These are phyloP conservation scores for Suhomyces coccinellae DNA, from an alignment of 1,139 yeast genomes.

Conservation along the genomic window DNA sequence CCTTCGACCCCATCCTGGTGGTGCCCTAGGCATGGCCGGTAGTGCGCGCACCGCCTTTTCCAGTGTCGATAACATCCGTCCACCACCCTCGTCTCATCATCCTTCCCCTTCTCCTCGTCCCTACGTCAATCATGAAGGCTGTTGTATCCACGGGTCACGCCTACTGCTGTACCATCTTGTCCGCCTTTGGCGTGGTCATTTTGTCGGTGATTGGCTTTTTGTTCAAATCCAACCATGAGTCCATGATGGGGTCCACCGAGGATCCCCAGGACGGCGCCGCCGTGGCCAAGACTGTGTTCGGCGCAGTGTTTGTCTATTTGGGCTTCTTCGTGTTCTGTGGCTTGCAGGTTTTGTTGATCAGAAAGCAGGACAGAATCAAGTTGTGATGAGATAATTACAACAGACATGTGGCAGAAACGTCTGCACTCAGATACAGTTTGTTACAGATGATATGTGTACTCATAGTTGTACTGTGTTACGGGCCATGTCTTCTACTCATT, in stretches of 20 bases:
- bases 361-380: constrained; percentile 59
- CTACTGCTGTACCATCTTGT: constrained; percentile 90
- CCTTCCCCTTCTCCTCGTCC: background rate
- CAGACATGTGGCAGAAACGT: background rate
- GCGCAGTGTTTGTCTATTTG: constrained; percentile 84
- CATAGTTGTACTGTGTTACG: no score
- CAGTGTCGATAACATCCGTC: background rate
- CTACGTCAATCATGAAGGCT: constrained; percentile 23
- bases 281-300: constrained; percentile 86
- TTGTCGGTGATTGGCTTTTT: constrained; percentile 80
- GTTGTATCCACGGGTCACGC: constrained; percentile 66
- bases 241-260: constrained; percentile 86
- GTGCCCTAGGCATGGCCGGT: background rate
- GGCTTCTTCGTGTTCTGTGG: constrained; percentile 87
- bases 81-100: background rate
- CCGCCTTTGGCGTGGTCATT: constrained; percentile 88
- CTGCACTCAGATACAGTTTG: no score
- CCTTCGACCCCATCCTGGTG: background rate
- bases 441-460: no score
- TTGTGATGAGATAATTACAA: constrained; percentile 18
- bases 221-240: constrained; percentile 79
- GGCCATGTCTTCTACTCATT: no score
- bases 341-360: constrained; percentile 66
- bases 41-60: constrained; percentile 4
- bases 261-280: constrained; percentile 94